These are phyloP conservation scores for Alternaria sp. DNA, from an alignment of 2,329 filamentous ascomycete species.

Conservation along the genomic window DNA sequence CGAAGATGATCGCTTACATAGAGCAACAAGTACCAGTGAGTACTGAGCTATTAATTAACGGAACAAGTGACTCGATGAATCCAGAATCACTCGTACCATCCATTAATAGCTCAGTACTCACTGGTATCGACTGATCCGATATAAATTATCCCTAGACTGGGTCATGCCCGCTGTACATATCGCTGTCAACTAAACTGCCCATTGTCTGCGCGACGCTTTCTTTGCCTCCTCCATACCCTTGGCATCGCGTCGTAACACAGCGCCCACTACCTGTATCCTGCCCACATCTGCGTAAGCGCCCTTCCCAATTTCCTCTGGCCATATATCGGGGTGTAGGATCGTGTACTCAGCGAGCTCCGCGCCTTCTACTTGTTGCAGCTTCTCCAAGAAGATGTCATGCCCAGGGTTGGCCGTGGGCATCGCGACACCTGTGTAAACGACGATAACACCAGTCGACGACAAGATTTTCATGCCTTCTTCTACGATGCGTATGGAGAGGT, in stretches of 20 bases:
- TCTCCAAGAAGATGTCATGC: conserved; percentile 25
- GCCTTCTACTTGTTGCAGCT: conserved; percentile 18
- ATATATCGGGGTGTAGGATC: conserved; percentile 32
- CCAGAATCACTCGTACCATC: too few relatives aligned
- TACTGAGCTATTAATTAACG: not conserved
- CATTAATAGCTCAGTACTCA: not conserved
- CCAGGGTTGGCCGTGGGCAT: conserved; percentile 23
- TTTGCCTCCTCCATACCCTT: not conserved
- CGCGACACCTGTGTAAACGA: conserved; percentile 31
- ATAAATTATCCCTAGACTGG: not conserved
- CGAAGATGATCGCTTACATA: not conserved
- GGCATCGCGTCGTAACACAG: conserved; percentile 17
- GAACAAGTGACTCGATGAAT: too few relatives aligned
- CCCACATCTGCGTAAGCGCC: conserved; percentile 31
- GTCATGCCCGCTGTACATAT: accelerated
- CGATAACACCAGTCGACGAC: conserved; percentile 21
- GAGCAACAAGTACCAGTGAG: not conserved
- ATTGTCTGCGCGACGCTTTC: not conserved
- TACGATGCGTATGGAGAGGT: conserved; percentile 26
- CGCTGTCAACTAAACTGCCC: not conserved
- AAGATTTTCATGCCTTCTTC: conserved; percentile 28
- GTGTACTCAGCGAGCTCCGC: conserved; percentile 23
- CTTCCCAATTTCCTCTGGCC: conserved; percentile 32
- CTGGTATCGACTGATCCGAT: not conserved
- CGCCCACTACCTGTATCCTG: conserved; percentile 33